phyloP scores from a whole-genome alignment of 2,329 filamentous ascomycete species.

The Colletotrichum sp. region DNA sequence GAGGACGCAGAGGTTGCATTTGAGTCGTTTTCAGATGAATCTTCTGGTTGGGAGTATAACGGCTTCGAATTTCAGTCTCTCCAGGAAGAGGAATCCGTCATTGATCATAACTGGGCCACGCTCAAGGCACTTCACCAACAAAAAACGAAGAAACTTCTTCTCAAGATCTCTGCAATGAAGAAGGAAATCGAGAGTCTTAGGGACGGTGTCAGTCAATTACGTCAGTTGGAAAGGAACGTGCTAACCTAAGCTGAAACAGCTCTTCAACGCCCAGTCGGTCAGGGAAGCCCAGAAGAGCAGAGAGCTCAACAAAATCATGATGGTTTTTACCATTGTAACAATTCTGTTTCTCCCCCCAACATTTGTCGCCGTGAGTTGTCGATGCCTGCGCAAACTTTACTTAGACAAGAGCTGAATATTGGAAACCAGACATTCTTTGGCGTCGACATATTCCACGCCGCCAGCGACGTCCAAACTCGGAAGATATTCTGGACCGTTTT shows the following conservation, averaged over 20 bases:
- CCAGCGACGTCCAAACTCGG: background rate
- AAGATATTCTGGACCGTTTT: background rate
- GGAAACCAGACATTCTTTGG: background rate
- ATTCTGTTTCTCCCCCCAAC: background rate
- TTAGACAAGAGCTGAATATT: accelerated
- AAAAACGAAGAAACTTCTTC: accelerated
- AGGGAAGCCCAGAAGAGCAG: background rate
- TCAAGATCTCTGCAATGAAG: background rate
- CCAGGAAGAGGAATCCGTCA: accelerated
- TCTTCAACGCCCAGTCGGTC: background rate
- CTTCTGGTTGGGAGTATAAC: too few species aligned
- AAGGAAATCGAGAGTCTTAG: background rate
- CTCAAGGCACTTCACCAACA: background rate
- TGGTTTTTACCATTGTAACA: background rate
- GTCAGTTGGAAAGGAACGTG: accelerated
- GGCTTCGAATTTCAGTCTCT: too few species aligned
- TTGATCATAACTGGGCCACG: background rate
- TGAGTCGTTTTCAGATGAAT: too few species aligned
- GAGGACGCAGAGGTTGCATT: background rate
- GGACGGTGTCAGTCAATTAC: background rate
- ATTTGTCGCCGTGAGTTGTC: background rate
- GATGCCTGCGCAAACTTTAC: accelerated
- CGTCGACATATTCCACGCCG: background rate
- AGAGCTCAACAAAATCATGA: background rate
- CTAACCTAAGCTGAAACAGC: background rate